Conservation (phyloP, 352 stramenopile species). For the Globisporangium echinulatum region DNA sequence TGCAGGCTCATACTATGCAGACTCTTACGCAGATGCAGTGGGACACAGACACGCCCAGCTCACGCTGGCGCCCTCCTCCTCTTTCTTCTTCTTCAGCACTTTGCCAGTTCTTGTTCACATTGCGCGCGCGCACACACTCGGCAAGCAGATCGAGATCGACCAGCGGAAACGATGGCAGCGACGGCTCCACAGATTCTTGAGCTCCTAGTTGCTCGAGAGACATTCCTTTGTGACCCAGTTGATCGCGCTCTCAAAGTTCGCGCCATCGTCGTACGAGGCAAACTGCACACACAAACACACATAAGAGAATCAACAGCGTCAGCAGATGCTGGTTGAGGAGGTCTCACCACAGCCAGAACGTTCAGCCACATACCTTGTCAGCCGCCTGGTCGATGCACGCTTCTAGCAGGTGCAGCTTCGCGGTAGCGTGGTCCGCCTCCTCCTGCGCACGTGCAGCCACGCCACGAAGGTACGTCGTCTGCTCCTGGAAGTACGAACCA, state of each 20-base stretch:
- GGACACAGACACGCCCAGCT: neutral
- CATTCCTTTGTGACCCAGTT: conserved; percentile 41
- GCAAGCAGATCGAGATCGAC: neutral
- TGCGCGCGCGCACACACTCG: neutral
- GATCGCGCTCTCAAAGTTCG: conserved; percentile 37
- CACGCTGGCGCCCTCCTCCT: neutral
- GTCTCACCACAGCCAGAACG: too few species aligned
- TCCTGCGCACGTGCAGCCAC: neutral
- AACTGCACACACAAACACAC: conserved; percentile 24
- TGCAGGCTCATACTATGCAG: neutral
- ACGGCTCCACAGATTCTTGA: neutral
- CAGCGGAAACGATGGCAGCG: too few species aligned
- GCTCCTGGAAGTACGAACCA: neutral
- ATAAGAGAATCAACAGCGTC: neutral
- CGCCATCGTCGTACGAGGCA: conserved; percentile 40
- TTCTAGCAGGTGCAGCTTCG: neutral
- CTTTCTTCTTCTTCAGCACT: neutral
- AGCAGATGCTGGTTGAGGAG: too few species aligned
- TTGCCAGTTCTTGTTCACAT: neutral
- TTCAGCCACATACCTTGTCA: neutral
- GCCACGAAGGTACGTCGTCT: neutral
- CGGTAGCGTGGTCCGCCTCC: neutral
- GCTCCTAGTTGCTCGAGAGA: conserved; percentile 13
- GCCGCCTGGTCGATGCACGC: neutral
- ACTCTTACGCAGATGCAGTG: neutral